Evolutionary conservation across 768 basidiomycete species (phyloP).

Genomic region (Cystofilobasidium ferigula): DNA sequence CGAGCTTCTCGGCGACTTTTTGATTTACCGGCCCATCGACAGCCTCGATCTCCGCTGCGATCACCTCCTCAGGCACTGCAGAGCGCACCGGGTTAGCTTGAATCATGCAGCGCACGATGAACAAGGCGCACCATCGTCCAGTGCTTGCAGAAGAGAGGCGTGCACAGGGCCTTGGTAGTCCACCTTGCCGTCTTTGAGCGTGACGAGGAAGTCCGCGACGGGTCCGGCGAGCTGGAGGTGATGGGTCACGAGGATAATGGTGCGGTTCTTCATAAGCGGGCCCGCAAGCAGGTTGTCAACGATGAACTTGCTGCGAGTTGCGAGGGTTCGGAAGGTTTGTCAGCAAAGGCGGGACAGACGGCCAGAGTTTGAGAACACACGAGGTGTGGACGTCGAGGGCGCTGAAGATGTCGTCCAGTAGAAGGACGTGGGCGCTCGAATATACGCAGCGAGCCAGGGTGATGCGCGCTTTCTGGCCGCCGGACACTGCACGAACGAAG

Average conservation of each 20-base stretch:
- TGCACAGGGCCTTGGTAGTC: conserved; percentile 31
- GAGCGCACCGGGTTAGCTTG: too few relatives aligned
- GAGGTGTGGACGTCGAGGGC: conserved; percentile 48
- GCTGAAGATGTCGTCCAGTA: conserved; percentile 20
- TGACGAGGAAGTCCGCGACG: conserved; percentile 36
- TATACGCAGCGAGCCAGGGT: conserved; percentile 30
- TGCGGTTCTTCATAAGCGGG: conserved; percentile 46
- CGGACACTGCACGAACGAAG: too few relatives aligned
- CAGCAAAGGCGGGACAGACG: too few relatives aligned
- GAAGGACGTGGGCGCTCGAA: conserved; percentile 12
- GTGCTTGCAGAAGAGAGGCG: neutral
- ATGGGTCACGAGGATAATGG: conserved; percentile 44
- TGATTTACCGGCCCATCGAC: conserved; percentile 18
- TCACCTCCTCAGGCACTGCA: neutral
- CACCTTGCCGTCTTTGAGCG: conserved; percentile 34
- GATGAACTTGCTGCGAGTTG: conserved; percentile 46
- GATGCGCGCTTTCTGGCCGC: conserved; percentile 52
- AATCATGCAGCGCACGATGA: too few relatives aligned
- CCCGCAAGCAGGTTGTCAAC: conserved; percentile 46
- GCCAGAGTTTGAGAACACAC: too few relatives aligned
- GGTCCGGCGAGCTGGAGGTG: conserved; percentile 35
- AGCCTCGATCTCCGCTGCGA: conserved; percentile 23
- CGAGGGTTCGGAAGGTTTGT: too few relatives aligned
- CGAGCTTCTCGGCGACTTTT: neutral
- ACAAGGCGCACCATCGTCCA: neutral